Conservation (phyloP, 345 rosid genomes). For the Mallotus nudiflorus region DNA sequence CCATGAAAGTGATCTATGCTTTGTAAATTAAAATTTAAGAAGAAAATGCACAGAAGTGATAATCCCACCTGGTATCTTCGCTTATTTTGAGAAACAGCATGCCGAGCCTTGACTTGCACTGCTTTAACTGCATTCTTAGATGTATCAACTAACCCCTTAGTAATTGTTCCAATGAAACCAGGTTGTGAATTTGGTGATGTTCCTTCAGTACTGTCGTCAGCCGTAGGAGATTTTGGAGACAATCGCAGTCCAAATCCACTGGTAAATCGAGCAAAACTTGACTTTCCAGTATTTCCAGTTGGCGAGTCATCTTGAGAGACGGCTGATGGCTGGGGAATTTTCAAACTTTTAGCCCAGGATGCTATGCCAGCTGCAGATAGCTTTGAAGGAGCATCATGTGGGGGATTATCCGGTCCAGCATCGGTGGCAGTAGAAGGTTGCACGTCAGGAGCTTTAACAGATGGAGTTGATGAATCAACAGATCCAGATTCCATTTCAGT, state of each 20-base stretch:
- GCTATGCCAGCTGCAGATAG: slow-evolving; percentile 59
- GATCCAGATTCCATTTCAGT: slow-evolving; percentile 46
- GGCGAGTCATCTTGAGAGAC: slow-evolving; percentile 46
- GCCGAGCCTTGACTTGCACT: slow-evolving; percentile 88
- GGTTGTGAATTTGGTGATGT: slow-evolving; percentile 46
- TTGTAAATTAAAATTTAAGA: neutral
- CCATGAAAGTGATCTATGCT: neutral
- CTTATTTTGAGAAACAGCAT: slow-evolving; percentile 86
- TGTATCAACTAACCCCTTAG: slow-evolving; percentile 76
- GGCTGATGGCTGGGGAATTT: slow-evolving; percentile 67
- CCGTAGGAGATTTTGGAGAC: slow-evolving; percentile 69
- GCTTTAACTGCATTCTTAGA: slow-evolving; percentile 90
- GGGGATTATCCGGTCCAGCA: slow-evolving; percentile 38
- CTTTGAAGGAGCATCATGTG: slow-evolving; percentile 54
- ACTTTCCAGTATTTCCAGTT: slow-evolving; percentile 52
- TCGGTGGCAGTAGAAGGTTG: slow-evolving; percentile 42
- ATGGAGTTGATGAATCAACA: slow-evolving; percentile 45
- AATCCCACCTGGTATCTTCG: slow-evolving; percentile 73
- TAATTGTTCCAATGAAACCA: slow-evolving; percentile 69
- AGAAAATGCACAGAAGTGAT: neutral
- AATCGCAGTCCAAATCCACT: slow-evolving; percentile 62
- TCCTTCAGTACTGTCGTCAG: slow-evolving; percentile 51
- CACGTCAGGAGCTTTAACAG: slow-evolving; percentile 40
- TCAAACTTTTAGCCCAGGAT: slow-evolving; percentile 72
- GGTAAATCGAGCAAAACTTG: slow-evolving; percentile 73